Evolutionary conservation across 495 filamentous ascomycete species (phyloP).

Genomic region (Oleoguttula mirabilis): DNA sequence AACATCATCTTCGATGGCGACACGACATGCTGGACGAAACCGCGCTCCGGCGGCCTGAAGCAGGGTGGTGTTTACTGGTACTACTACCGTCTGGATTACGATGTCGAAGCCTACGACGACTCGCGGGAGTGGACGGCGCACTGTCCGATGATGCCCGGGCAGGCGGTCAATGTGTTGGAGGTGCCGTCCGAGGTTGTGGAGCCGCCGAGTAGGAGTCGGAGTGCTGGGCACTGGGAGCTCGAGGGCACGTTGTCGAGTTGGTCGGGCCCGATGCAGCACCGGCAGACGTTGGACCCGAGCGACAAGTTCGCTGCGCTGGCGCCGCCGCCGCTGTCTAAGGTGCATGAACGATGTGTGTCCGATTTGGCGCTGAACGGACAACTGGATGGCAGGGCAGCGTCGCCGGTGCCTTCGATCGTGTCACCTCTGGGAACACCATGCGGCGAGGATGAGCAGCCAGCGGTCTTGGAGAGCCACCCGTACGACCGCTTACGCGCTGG

Average conservation of each 20-base stretch:
- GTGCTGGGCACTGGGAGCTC: slow-evolving; percentile 1
- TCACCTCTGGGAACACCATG: too few species aligned
- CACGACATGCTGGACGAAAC: slow-evolving; percentile 35
- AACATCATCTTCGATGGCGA: slow-evolving; percentile 76
- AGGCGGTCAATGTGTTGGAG: slow-evolving; percentile 68
- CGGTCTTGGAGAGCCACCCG: too few species aligned
- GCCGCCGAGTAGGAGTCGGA: slow-evolving; percentile 12
- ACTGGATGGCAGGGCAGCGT: too few species aligned
- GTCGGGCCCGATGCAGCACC: neutral
- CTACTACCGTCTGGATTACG: slow-evolving; percentile 72
- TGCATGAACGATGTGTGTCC: slow-evolving; percentile 17
- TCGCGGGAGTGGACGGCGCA: slow-evolving; percentile 55
- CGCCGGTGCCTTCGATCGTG: too few species aligned
- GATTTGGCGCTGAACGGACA: slow-evolving; percentile 14
- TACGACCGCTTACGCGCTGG: too few species aligned
- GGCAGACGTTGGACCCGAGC: slow-evolving; percentile 13
- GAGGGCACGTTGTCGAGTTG: neutral
- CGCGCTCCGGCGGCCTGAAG: slow-evolving; percentile 66
- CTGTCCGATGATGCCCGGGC: slow-evolving; percentile 81
- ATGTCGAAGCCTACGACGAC: slow-evolving; percentile 60
- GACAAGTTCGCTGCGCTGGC: slow-evolving; percentile 13
- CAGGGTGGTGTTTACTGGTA: slow-evolving; percentile 94
- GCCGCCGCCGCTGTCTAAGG: slow-evolving; percentile 15
- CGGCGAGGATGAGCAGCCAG: too few species aligned
- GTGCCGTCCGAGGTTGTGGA: slow-evolving; percentile 51